Evolutionary conservation across 2,329 filamentous ascomycete species (phyloP).

Genomic region (Beauveria australis): DNA sequence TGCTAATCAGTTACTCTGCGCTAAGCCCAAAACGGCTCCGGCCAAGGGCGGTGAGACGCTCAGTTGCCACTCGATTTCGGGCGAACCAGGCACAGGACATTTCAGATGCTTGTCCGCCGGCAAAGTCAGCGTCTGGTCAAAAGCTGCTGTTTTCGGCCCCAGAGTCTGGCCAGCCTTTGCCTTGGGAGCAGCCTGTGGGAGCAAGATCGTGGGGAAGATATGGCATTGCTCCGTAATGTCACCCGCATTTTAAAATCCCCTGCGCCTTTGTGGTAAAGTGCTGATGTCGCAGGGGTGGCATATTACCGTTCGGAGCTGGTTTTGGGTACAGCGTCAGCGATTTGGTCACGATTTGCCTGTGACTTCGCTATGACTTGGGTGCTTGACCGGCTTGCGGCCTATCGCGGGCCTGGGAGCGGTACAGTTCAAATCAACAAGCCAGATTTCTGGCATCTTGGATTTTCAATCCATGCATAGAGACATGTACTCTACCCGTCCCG

Average conservation of each 20-base stretch:
- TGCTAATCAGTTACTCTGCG: neutral
- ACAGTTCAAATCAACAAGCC: no score
- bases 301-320: neutral
- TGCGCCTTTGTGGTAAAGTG: neutral
- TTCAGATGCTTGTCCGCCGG: conserved; percentile 9
- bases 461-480: no score
- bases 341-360: no score
- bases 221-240: conserved; percentile 1
- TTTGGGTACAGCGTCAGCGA: no score
- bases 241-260: neutral
- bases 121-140: neutral
- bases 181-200: neutral
- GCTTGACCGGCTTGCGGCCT: no score
- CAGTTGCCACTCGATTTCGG: conserved; percentile 5
- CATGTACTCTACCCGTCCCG: no score
- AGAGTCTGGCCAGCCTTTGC: neutral
- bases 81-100: conserved; percentile 12
- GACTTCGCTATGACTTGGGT: no score
- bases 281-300: neutral
- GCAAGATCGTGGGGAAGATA: conserved; percentile 10
- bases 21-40: conserved; percentile 3
- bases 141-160: neutral
- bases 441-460: no score
- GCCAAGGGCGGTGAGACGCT: conserved; percentile 11
- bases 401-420: no score